These are phyloP conservation scores for Litsea cubeba DNA, from an alignment of 164 flowering plant species.

Conservation along the genomic window DNA sequence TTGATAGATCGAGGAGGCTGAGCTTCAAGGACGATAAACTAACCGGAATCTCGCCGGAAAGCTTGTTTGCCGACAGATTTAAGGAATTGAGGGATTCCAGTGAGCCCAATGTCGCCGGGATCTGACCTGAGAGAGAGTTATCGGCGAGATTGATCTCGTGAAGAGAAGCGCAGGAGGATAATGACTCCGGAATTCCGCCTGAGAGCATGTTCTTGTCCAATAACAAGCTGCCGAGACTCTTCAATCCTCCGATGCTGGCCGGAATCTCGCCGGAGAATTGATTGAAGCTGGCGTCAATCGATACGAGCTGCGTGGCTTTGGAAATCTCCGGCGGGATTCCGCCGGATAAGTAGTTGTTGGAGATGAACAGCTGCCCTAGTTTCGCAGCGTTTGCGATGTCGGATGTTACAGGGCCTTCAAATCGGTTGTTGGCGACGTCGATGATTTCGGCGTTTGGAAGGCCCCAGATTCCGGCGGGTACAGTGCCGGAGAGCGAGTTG, in stretches of 20 bases:
- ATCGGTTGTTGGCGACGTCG: constrained; percentile 45
- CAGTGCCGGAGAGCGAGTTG: constrained; percentile 62
- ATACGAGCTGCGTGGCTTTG: constrained; percentile 29
- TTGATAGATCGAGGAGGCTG: constrained; percentile 67
- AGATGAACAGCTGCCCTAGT: constrained; percentile 27
- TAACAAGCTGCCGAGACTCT: constrained; percentile 30
- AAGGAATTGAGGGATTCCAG: constrained; percentile 48
- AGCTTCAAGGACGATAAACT: constrained; percentile 48
- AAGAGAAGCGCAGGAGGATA: constrained; percentile 49
- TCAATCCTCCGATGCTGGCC: constrained; percentile 40
- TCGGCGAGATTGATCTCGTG: constrained; percentile 49
- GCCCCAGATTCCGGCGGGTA: constrained; percentile 80
- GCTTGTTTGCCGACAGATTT: constrained; percentile 56
- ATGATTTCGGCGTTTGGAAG: constrained; percentile 48
- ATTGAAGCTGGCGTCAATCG: constrained; percentile 47
- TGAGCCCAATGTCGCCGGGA: constrained; percentile 54
- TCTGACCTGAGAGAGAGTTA: constrained; percentile 52
- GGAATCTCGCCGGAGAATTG: constrained; percentile 55
- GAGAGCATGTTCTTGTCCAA: constrained; percentile 48
- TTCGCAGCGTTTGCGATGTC: constrained; percentile 47
- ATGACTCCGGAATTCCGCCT: constrained; percentile 47
- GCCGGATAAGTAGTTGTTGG: constrained; percentile 52
- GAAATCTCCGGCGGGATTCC: constrained; percentile 56
- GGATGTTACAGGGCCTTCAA: constrained; percentile 57
- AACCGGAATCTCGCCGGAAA: constrained; percentile 58